phyloP scores from a whole-genome alignment of 1,139 yeast genomes.

The Saccharomyces pastorianus region DNA sequence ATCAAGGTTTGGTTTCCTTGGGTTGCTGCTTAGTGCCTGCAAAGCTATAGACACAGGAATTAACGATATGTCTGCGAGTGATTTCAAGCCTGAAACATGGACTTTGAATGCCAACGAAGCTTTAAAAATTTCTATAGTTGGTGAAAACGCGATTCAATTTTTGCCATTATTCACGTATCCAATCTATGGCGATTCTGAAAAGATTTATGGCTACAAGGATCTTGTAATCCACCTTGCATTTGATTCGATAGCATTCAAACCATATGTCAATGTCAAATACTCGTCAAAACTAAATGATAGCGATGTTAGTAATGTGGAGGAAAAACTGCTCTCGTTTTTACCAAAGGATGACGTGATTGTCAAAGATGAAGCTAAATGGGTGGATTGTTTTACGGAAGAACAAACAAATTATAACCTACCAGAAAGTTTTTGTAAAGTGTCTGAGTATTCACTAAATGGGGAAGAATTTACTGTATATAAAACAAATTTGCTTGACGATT shows the following conservation, averaged over 20 bases:
- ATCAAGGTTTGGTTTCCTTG: too few species aligned
- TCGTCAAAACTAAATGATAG: conserved; percentile 41
- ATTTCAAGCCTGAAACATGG: conserved; percentile 52
- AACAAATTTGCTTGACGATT: conserved; percentile 29
- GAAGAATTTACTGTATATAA: conserved; percentile 35
- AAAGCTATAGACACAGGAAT: neutral
- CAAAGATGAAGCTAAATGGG: conserved; percentile 63
- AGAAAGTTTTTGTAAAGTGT: conserved; percentile 9
- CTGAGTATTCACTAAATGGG: conserved; percentile 31
- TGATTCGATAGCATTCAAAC: conserved; percentile 47
- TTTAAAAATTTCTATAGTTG: conserved; percentile 47
- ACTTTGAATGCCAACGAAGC: conserved; percentile 61
- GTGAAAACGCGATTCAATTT: conserved; percentile 49
- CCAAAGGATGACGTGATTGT: conserved; percentile 50
- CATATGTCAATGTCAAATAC: conserved; percentile 51
- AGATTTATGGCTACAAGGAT: conserved; percentile 75
- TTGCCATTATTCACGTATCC: conserved; percentile 83
- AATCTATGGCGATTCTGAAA: conserved; percentile 84
- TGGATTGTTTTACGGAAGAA: conserved; percentile 45
- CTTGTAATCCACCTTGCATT: conserved; percentile 48
- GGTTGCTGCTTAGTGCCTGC: too few species aligned
- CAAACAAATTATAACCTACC: conserved; percentile 27
- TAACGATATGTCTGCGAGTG: conserved; percentile 10
- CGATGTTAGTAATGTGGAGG: conserved; percentile 41
- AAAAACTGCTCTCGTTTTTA: conserved; percentile 47